Base-by-base conservation (phyloP, 1,139 yeast genomes). In the Blastobotrys buckinghamii region DNA sequence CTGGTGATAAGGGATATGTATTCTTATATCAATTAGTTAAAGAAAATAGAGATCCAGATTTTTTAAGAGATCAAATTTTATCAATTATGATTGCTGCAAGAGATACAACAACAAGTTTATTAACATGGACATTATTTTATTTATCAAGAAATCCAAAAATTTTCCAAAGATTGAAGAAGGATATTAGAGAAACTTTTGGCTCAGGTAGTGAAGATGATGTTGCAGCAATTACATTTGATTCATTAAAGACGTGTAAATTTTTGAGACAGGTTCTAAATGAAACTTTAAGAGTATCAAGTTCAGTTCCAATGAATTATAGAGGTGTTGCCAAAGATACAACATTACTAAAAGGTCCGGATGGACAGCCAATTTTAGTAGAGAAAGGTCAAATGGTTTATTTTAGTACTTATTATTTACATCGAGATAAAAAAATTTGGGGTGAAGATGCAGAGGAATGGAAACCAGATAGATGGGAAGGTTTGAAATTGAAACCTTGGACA, bases 61-160 rank as follows among this genome's bases (percentile, higher is more conserved):
- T 70, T 15, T 68, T 77, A 54, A 69, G 77, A 48, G 79, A 76
- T 59, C 79, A 76, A 59, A 63, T 72, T 49, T 67, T 77, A 55
- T 75, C 75, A 55, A 71, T 77, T 52, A 63, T 77, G 54, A 66
- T 75, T 35, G 80, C 80, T 22, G 80, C 79, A 24, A 69, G 81
- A 57, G 80, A 76, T 58, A 76, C 81, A 29, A 76, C 80, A 33
- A 78, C 80, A 1, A 74, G 75, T 6, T 63, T 75, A 46, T 65
- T 76, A 51, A 69, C 78, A n/a, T 75, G 73, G 58, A 56, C 70
- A 12, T 64, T 75, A 50, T 74, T 64, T 53, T 77, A 74, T 56
- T 65, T 76, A 48, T 71, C 77, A 2, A 65, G 75, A 51, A 67
- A 73, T 53, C 76, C 75, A 2, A 61, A 58, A 2, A 58, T 73